Base-by-base conservation (phyloP, 2,329 filamentous ascomycete species). In the Amylocarpus encephaloides region DNA sequence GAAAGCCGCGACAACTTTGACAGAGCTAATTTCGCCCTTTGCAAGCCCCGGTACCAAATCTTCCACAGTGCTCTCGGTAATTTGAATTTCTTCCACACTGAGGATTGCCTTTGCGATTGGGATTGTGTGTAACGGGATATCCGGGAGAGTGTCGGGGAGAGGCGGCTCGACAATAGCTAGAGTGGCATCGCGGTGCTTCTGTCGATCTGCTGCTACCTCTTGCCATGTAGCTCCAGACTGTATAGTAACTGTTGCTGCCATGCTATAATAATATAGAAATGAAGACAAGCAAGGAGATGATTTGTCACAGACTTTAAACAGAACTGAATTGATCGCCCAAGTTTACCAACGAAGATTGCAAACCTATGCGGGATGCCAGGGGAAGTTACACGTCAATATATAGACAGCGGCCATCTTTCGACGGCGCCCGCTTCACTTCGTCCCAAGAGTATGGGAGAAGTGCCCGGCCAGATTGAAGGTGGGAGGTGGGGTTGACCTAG, bases 1-100 rank as follows among this genome's bases (percentile, higher is more conserved):
- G 62, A 80, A 82, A 1, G 78, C 77, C 19, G 65, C 69, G 2
- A 69, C 16, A 69, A 71, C 9, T 70, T 73, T 50, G 68, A 73
- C 49, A 66, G 70, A 22, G 70, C 66, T 71, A 39, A 74, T 59
- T 45, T 69, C 63, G 2, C 72, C 70, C 5, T 61, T 65, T 3
- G 71, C 67, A 30, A 81, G 63, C 9, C 59, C 48, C 2, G 72
- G 56, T 1, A 79, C 65, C 2, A 80, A 66, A 45, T 71, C 69
- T 7, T 74, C 66, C 13, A 71, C 60, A 35, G 66, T 57, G 10
- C 57, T 66, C 51, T 74, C 68, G 0, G 76, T 80, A 47, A 80
- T 74, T 11, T 68, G 51, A 29, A 77, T 59, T 52, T 80, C 75
- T 35, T 71, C 66, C 12, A 63, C 49, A 0, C 73, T 68, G 2